Percentiles rank a stretch among this genome's conserved stretches.
phyloP scores from a whole-genome alignment of 768 basidiomycete species.

The Lactarius quietus region DNA sequence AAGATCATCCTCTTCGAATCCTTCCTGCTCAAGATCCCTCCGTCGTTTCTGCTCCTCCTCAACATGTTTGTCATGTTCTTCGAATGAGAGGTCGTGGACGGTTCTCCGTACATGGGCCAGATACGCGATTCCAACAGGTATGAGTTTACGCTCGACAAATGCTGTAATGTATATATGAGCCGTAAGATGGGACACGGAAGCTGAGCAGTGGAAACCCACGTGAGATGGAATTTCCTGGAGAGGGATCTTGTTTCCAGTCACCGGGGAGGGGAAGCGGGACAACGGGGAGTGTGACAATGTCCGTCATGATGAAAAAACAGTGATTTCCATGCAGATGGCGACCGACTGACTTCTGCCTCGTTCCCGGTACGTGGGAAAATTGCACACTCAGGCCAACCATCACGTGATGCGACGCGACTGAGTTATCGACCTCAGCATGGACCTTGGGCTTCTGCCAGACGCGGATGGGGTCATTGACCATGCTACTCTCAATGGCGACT shows the following conservation, averaged over 20 bases:
- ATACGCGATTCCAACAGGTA: slow-evolving; percentile 88
- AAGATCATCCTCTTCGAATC: slow-evolving; percentile 71
- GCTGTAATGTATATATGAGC: slow-evolving; percentile 28
- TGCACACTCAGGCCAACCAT: background rate
- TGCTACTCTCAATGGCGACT: slow-evolving; percentile 19
- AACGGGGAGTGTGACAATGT: slow-evolving; percentile 36
- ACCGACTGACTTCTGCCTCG: slow-evolving; percentile 2
- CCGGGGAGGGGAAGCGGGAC: slow-evolving; percentile 43
- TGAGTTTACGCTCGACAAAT: slow-evolving; percentile 49
- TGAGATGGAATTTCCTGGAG: slow-evolving; percentile 36
- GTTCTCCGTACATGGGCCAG: slow-evolving; percentile 76
- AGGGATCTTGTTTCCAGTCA: slow-evolving; percentile 41
- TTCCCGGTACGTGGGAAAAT: slow-evolving; percentile 24
- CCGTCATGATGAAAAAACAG: slow-evolving; percentile 20
- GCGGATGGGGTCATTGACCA: slow-evolving; percentile 24
- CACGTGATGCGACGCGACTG: slow-evolving; percentile 20
- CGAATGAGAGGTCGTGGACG: slow-evolving; percentile 73
- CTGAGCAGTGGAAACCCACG: slow-evolving; percentile 30
- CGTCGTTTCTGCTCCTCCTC: slow-evolving; percentile 51
- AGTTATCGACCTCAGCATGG: background rate
- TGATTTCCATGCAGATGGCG: slow-evolving; percentile 6
- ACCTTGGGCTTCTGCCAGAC: slow-evolving; percentile 3
- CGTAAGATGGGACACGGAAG: slow-evolving; percentile 10
- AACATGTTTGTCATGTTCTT: slow-evolving; percentile 70
- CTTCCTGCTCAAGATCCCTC: slow-evolving; percentile 46